Evolutionary conservation across 805 yeast genomes (phyloP).

Genomic region (Yamadazyma sp.): DNA sequence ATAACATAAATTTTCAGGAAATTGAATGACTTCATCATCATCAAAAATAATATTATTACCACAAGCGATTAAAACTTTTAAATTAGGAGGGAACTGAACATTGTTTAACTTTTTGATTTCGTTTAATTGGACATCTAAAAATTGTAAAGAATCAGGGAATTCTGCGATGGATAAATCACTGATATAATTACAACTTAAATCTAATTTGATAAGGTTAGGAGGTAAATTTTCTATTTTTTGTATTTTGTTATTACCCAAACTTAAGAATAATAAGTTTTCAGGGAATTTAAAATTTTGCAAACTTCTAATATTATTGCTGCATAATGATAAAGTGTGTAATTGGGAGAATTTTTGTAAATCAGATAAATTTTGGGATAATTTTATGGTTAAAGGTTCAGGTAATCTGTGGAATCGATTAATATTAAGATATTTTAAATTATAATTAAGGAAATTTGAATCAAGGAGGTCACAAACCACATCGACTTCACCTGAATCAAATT

Average conservation of each 20-base stretch:
- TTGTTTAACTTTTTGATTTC: constrained; percentile 9
- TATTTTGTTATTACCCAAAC: constrained; percentile 14
- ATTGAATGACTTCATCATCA: constrained; percentile 11
- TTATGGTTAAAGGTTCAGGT: constrained; percentile 1
- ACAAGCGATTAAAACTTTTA: constrained; percentile 15
- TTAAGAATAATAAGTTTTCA: constrained; percentile 7
- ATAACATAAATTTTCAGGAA: constrained; percentile 13
- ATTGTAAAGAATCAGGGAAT: constrained; percentile 15
- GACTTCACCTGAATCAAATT: constrained; percentile 7
- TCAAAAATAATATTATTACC: constrained; percentile 16
- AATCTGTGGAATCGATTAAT: constrained; percentile 15
- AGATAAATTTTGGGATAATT: constrained; percentile 1
- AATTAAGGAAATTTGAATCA: constrained; percentile 4
- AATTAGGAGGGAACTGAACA: constrained; percentile 11
- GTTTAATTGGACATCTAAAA: constrained; percentile 16
- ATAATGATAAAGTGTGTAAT: constrained; percentile 13
- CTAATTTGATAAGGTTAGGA: constrained; percentile 11
- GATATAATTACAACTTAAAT: constrained; percentile 15
- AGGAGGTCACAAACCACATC: constrained; percentile 6
- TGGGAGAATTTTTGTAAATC: constrained; percentile 9
- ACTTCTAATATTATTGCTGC: constrained; percentile 7
- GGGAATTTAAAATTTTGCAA: constrained; percentile 11
- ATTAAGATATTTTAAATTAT: constrained; percentile 13
- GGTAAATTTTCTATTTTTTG: constrained; percentile 14
- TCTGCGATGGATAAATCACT: constrained; percentile 7